Base-by-base conservation (phyloP, 192 early-diverging fungal genomes). In the Phlyctochytrium planicorne region DNA sequence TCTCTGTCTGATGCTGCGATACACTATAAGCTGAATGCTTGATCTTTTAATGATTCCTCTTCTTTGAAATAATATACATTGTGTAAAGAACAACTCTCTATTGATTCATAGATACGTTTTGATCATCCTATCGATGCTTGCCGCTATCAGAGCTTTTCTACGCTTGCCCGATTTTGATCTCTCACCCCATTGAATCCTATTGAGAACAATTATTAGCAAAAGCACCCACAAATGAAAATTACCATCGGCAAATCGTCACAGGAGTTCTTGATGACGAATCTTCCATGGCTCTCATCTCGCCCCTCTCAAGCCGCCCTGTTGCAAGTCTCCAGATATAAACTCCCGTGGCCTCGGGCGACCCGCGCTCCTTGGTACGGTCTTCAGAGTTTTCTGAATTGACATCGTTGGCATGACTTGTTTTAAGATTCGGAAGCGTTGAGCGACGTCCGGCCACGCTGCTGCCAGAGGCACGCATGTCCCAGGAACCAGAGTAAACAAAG, bases 271-370 rank as follows among this genome's bases (percentile, higher is more conserved):
- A 31, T 10, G 52, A 62, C 0, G 31, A 67, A 56, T 80, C 70
- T 55, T 82, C 71, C 76, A 82, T 80, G 0, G 75, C 70, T 24
- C 69, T 32, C 71, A 83, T 82, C 34, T 84, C 82, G 25, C 52
- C 31, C 50, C 33, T 37, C 70, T 85, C 84, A 52, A 78, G 34
- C 52, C 75, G 82, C 25, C 78, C 81, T 20, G 77, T 77, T n/a
- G 78, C 76, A 2, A 84, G 60, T 60, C 71, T 77, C 84, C 84
- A 85, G 0, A 85, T 59, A 53, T 73, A 81, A 25, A 81, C 71
- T 2, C 81, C 80, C 35, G 66, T 82, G 17, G 63, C 66, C 30
- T 67, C 40, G 2, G 59, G 61, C 6, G 33, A 29, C 32, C 27
- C 64, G 16, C 23, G 16, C 16, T 69, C 40, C 30, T 33, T 60